These are phyloP conservation scores for Fusarium miscanthi DNA, from an alignment of 2,329 filamentous ascomycete genomes.

Conservation along the genomic window DNA sequence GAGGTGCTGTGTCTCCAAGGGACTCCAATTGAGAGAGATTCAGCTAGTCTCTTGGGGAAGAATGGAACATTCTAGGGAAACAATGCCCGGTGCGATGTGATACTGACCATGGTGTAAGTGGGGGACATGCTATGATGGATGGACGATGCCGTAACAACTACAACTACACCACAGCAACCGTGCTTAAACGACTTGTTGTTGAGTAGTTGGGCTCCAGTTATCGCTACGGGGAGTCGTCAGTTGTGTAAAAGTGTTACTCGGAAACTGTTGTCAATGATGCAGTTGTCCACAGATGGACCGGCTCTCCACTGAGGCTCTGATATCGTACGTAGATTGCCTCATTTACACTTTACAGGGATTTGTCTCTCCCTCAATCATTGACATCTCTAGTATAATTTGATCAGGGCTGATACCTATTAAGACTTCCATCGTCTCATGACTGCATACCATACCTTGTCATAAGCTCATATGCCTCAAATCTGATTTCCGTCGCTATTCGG, in stretches of 20 bases:
- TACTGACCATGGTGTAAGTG: conserved; percentile 23
- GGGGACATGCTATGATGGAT: conserved; percentile 19
- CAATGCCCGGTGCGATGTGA: conserved; percentile 12
- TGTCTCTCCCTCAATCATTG: neutral
- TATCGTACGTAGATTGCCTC: conserved; percentile 19
- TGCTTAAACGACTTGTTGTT: neutral
- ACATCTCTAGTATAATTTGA: neutral
- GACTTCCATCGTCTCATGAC: conserved; percentile 9
- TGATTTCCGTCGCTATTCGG: conserved; percentile 43
- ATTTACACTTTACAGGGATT: conserved; percentile 2
- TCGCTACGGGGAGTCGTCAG: neutral
- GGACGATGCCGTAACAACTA: conserved; percentile 27
- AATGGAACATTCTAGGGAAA: conserved; percentile 8
- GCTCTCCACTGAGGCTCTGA: conserved; percentile 20
- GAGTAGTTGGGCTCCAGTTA: conserved; percentile 4
- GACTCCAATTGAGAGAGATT: conserved; percentile 9
- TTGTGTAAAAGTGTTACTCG: neutral
- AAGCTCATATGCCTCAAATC: neutral
- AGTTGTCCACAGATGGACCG: conserved; percentile 31
- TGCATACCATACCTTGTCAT: neutral
- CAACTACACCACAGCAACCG: neutral
- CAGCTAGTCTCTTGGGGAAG: conserved; percentile 10
- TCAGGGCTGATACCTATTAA: neutral
- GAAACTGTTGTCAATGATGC: neutral
- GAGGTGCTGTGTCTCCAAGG: conserved; percentile 1